Evolutionary conservation across 1,284 basidiomycete species (phyloP).

Genomic region (Clitocybe nebularis): DNA sequence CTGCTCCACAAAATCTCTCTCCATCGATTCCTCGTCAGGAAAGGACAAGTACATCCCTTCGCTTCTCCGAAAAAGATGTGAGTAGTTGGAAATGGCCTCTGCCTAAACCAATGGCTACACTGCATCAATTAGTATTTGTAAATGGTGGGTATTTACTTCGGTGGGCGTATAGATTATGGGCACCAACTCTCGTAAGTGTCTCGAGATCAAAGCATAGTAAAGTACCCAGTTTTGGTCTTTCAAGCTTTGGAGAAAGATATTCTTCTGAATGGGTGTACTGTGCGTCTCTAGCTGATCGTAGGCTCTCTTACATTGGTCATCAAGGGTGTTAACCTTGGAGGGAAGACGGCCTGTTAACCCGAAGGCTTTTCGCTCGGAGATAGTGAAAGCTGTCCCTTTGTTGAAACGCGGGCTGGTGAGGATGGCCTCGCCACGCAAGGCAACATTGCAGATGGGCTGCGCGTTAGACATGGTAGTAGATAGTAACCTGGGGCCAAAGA

Average conservation of each 20-base stretch:
- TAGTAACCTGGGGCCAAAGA: too few relatives aligned
- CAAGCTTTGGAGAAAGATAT: conserved; percentile 67
- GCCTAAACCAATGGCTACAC: conserved; percentile 34
- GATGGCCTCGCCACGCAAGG: conserved; percentile 55
- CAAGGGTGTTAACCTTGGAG: conserved; percentile 67
- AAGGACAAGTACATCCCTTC: conserved; percentile 69
- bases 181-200: conserved; percentile 69
- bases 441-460: conserved; percentile 35
- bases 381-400: conserved; percentile 73
- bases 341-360: conserved; percentile 79
- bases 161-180: conserved; percentile 76
- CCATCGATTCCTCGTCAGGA: conserved; percentile 66
- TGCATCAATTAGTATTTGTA: neutral
- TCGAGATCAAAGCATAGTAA: conserved; percentile 61
- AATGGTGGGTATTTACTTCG: conserved; percentile 36
- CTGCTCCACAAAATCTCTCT: conserved; percentile 69
- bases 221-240: conserved; percentile 76
- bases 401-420: conserved; percentile 66
- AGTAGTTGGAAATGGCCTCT: conserved; percentile 77
- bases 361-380: conserved; percentile 62
- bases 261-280: conserved; percentile 56
- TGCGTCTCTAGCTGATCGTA: conserved; percentile 58
- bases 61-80: conserved; percentile 74
- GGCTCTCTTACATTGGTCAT: conserved; percentile 71
- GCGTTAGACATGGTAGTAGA: conserved; percentile 2